Evolutionary conservation across 805 yeast genomes (phyloP).

Genomic region (Lipomyces yamanashiensis): DNA sequence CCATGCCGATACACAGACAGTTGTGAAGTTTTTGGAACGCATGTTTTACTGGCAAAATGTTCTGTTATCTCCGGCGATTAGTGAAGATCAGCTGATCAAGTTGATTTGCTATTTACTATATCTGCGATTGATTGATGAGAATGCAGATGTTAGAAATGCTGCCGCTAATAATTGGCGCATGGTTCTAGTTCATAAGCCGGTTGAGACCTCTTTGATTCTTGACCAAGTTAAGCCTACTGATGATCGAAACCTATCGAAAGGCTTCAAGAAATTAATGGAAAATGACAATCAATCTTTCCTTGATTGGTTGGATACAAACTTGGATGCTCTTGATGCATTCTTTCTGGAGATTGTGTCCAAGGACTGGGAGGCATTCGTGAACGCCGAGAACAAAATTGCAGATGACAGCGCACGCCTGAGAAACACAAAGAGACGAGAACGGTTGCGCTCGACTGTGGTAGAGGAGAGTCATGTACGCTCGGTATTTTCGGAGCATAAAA

Average conservation of each 20-base stretch:
- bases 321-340: conserved; percentile 29
- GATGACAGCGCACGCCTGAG: conserved; percentile 27
- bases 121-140: conserved; percentile 20
- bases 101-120: conserved; percentile 32
- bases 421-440: conserved; percentile 24
- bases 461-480: conserved; percentile 26
- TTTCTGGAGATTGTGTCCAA: conserved; percentile 26
- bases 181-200: conserved; percentile 33
- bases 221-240: conserved; percentile 32
- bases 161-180: conserved; percentile 35
- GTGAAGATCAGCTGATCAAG: conserved; percentile 30
- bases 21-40: conserved; percentile 29
- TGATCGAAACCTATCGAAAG: conserved; percentile 21
- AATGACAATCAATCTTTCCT: conserved; percentile 31
- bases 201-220: conserved; percentile 31
- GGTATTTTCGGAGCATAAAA: conserved; percentile 29
- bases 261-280: conserved; percentile 30
- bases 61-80: conserved; percentile 31
- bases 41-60: conserved; percentile 38
- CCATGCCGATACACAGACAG: conserved; percentile 21
- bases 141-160: conserved; percentile 25
- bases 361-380: conserved; percentile 36
- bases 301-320: conserved; percentile 27
- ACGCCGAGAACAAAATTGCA: conserved; percentile 23
- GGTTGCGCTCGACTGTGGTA: conserved; percentile 16